These are phyloP conservation scores for Geotrichum cucujoidarum DNA, from an alignment of 1,139 yeast genomes.

Conservation along the genomic window DNA sequence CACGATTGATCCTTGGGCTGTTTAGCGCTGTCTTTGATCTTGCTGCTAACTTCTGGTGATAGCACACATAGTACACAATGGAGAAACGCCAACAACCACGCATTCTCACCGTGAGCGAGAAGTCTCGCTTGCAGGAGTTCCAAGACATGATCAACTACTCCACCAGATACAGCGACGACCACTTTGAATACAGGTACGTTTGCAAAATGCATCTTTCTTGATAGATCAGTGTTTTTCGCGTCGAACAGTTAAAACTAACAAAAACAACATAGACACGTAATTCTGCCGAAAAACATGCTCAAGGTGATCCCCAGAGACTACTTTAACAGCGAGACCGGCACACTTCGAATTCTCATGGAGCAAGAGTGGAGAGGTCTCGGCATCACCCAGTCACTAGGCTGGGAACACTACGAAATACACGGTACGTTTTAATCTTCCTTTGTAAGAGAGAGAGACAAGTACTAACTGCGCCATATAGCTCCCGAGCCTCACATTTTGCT, in stretches of 20 bases:
- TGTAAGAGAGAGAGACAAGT: neutral
- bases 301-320: constrained; percentile 95
- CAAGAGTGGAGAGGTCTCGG: constrained; percentile 99
- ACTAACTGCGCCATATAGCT: constrained; percentile 38
- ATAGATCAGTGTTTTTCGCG: no score
- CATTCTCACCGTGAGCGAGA: constrained; percentile 74
- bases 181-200: constrained; percentile 58
- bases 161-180: constrained; percentile 83
- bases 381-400: constrained; percentile 93
- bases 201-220: neutral
- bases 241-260: constrained; percentile 29
- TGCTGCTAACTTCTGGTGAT: neutral
- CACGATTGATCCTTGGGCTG: neutral
- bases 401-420: constrained; percentile 98
- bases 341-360: constrained; percentile 81
- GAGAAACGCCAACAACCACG: constrained; percentile 37
- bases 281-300: constrained; percentile 93
- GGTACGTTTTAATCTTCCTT: constrained; percentile 29
- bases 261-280: constrained; percentile 65
- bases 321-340: constrained; percentile 91
- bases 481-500: constrained; percentile 97
- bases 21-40: neutral
- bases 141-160: constrained; percentile 94
- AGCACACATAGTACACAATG: constrained; percentile 4
- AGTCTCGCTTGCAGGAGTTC: constrained; percentile 82